Evolutionary conservation across 352 stramenopile species (phyloP).

Genomic region (Pythium phragmiticola): DNA sequence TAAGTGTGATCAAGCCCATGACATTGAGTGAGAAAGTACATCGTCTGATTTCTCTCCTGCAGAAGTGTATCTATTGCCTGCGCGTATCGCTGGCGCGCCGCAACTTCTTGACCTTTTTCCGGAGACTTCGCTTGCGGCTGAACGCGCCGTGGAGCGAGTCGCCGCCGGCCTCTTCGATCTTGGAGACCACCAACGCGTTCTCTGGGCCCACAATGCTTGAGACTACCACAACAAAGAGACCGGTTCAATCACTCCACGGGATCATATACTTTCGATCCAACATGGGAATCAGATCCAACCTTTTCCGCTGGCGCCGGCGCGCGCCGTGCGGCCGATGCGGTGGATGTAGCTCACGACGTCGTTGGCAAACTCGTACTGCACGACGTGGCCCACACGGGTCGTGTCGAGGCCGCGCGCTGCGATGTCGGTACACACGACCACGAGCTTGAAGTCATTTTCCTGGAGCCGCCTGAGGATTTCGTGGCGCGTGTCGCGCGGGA

Average conservation of each 20-base stretch:
- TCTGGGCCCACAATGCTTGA: constrained; percentile 66
- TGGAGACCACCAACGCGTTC: constrained; percentile 60
- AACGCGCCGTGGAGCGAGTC: constrained; percentile 64
- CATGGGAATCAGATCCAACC: constrained; percentile 24
- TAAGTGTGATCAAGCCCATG: too few relatives aligned
- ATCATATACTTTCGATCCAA: not conserved
- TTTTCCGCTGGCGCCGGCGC: constrained; percentile 51
- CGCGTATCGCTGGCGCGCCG: constrained; percentile 4
- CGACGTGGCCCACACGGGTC: constrained; percentile 63
- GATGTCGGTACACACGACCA: constrained; percentile 79
- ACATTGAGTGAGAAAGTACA: too few relatives aligned
- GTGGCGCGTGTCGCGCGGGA: constrained; percentile 50
- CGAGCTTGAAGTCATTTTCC: constrained; percentile 31
- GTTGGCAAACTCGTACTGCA: constrained; percentile 81
- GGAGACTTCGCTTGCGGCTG: constrained; percentile 78
- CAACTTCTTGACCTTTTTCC: constrained; percentile 78
- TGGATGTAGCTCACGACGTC: constrained; percentile 84
- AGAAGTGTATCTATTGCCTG: too few relatives aligned
- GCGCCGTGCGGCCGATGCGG: constrained; percentile 71
- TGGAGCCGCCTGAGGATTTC: constrained; percentile 43
- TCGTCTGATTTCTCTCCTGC: too few relatives aligned
- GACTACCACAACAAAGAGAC: constrained; percentile 26
- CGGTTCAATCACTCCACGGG: not conserved
- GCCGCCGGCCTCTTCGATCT: constrained; percentile 56
- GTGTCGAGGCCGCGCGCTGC: constrained; percentile 72